Evolutionary conservation across 2,329 filamentous ascomycete species (phyloP).

Genomic region (Phialemonium atrogriseum): DNA sequence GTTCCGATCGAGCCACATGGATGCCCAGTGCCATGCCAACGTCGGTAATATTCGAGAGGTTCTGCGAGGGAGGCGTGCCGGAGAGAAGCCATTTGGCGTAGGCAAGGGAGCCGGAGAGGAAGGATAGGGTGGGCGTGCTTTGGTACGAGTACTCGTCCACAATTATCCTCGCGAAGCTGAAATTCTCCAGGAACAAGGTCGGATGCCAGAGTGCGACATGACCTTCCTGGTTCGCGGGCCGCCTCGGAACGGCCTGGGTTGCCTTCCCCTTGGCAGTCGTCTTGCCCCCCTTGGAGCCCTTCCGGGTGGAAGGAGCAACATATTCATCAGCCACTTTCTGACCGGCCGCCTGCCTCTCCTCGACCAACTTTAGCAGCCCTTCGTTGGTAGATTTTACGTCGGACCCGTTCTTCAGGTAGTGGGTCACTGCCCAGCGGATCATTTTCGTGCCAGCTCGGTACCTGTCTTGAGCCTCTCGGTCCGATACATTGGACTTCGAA

Average conservation of each 20-base stretch:
- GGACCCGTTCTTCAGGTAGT: not conserved
- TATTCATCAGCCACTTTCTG: too few relatives aligned
- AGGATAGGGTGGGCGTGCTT: conserved; percentile 14
- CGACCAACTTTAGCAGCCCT: conserved; percentile 6
- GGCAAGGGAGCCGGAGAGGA: conserved; percentile 23
- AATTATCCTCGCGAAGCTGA: conserved; percentile 28
- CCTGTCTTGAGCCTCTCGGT: not conserved
- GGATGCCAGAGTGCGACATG: conserved; percentile 2
- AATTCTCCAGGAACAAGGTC: conserved; percentile 24
- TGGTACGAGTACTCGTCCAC: conserved; percentile 36
- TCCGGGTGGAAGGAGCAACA: not conserved
- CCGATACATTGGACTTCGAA: not conserved
- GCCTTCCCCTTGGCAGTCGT: not conserved
- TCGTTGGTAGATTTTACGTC: conserved; percentile 3
- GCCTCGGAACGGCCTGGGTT: not conserved
- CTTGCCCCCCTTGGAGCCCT: not conserved
- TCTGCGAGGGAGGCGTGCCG: conserved; percentile 29
- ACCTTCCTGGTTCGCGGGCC: not conserved
- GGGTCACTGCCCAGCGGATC: not conserved
- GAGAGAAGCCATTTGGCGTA: conserved; percentile 34
- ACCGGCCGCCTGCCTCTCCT: conserved; percentile 4
- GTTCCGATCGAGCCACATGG: conserved; percentile 28
- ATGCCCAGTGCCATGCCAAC: conserved; percentile 26
- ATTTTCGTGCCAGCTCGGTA: not conserved
- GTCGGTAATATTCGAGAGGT: conserved; percentile 25